Percentiles rank a stretch among this genome's conserved stretches.
phyloP scores from a whole-genome alignment of 2,329 filamentous ascomycete species.

The Botrytis cinerea region DNA sequence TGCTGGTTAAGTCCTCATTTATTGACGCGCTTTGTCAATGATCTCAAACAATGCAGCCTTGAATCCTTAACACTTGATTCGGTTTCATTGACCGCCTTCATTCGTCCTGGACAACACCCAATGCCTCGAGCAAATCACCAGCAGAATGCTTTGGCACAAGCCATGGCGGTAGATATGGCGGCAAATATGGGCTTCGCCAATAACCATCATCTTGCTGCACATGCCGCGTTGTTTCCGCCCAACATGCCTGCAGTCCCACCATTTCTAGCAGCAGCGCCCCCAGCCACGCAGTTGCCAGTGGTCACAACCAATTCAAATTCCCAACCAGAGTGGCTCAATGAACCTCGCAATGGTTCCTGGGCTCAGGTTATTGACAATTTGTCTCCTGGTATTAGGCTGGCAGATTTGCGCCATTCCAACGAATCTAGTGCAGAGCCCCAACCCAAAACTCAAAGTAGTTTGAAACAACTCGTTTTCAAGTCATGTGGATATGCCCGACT shows the following conservation, averaged over 20 bases:
- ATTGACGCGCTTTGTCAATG: slow-evolving; percentile 53
- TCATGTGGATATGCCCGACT: slow-evolving; percentile 41
- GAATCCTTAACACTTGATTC: slow-evolving; percentile 61
- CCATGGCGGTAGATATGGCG: slow-evolving; percentile 10
- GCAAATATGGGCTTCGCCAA: background rate
- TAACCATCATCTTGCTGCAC: background rate
- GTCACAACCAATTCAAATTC: slow-evolving; percentile 20
- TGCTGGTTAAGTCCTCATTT: slow-evolving; percentile 66
- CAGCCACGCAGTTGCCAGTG: slow-evolving; percentile 6
- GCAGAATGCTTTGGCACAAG: slow-evolving; percentile 20
- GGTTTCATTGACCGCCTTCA: slow-evolving; percentile 61
- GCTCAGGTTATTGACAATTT: slow-evolving; percentile 51
- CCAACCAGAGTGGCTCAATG: slow-evolving; percentile 41
- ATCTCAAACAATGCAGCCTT: slow-evolving; percentile 51
- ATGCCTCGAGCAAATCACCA: slow-evolving; percentile 24
- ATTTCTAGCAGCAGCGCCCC: slow-evolving; percentile 2
- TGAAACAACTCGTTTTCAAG: slow-evolving; percentile 36
- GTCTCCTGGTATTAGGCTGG: slow-evolving; percentile 50
- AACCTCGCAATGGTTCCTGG: slow-evolving; percentile 51
- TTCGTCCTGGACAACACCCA: slow-evolving; percentile 36
- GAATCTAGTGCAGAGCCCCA: slow-evolving; percentile 40
- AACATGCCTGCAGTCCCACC: background rate
- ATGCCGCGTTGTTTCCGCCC: background rate
- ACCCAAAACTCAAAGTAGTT: slow-evolving; percentile 27
- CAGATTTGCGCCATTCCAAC: slow-evolving; percentile 44